Evolutionary conservation across 371 early-diverging fungal species (phyloP).

Genomic region (Apophysomyces trapeziformis): DNA sequence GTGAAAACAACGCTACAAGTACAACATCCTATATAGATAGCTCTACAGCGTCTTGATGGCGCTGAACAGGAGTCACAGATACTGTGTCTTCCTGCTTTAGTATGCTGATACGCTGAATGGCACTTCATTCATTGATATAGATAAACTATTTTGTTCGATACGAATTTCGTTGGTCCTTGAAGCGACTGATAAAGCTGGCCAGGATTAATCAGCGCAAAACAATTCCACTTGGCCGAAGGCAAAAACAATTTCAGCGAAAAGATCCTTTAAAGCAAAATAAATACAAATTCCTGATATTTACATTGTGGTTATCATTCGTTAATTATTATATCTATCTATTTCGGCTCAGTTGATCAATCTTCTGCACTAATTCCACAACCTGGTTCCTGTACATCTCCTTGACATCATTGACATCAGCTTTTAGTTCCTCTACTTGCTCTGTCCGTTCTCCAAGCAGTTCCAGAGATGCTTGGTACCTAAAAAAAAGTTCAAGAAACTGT

Average conservation of each 20-base stretch:
- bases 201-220: too few species aligned
- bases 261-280: too few species aligned
- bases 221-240: too few species aligned
- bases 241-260: too few species aligned
- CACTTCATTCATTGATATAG: neutral
- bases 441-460: conserved; percentile 91
- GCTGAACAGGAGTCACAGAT: too few species aligned
- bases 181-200: too few species aligned
- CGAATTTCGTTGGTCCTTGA: neutral
- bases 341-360: conserved; percentile 36
- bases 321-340: neutral
- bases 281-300: too few species aligned
- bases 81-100: too few species aligned
- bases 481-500: conserved; percentile 21
- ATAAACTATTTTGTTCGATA: conserved; percentile 6
- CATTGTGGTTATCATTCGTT: too few species aligned
- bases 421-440: conserved; percentile 83
- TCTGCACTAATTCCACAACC: conserved; percentile 69
- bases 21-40: too few species aligned
- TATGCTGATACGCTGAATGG: neutral
- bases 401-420: conserved; percentile 82
- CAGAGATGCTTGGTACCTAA: conserved; percentile 75
- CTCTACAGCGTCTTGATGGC: too few species aligned
- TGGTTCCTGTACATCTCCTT: conserved; percentile 79
- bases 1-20: neutral